phyloP scores from a whole-genome alignment of 768 basidiomycete genomes.

The Auricularia sp. region DNA sequence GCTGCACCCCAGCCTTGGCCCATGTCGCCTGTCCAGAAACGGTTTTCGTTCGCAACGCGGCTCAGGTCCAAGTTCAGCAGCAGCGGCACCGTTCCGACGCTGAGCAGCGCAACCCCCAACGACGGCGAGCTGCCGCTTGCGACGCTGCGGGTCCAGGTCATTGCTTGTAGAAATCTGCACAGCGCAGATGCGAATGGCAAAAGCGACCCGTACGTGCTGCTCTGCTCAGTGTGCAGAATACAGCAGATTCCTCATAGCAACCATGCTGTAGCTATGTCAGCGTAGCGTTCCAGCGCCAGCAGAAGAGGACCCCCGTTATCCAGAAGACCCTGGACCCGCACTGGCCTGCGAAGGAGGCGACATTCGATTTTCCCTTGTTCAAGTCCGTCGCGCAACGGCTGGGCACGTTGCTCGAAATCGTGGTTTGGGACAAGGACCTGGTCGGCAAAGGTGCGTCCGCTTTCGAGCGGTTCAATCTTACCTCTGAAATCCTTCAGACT shows the following conservation, averaged over 20 bases:
- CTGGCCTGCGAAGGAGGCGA: conserved; percentile 5
- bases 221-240: not conserved
- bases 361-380: conserved; percentile 7
- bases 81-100: not conserved
- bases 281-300: not conserved
- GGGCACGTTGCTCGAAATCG: conserved; percentile 3
- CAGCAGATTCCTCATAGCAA: not conserved
- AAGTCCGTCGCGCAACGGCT: not conserved
- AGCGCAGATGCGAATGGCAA: conserved; percentile 12
- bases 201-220: conserved; percentile 13
- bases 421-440: conserved; percentile 9
- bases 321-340: not conserved
- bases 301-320: conserved; percentile 5
- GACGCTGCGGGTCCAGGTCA: conserved; percentile 13
- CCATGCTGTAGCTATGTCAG: conserved; percentile 1
- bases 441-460: conserved; percentile 4
- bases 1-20: not conserved
- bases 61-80: not conserved
- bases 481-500: not conserved
- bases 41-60: not conserved
- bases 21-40: not conserved
- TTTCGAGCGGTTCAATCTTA: no score
- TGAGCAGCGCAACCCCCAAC: not conserved
- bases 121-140: conserved; percentile 11
- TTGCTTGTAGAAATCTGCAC: conserved; percentile 12